Base-by-base conservation (phyloP, 768 basidiomycete species). In the Mycena vulgaris region DNA sequence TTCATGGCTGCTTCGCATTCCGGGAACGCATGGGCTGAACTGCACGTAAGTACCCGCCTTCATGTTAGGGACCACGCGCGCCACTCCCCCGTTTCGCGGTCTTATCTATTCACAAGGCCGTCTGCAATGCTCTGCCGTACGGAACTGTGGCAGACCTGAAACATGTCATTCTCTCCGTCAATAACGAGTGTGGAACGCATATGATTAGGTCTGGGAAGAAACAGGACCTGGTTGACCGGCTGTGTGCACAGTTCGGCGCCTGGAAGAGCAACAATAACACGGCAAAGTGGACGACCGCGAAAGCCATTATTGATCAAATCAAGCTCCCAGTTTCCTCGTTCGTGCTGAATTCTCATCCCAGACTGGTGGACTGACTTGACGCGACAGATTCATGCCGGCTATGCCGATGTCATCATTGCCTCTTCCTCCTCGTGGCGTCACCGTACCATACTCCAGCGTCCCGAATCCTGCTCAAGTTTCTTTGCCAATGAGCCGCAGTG, bases 221-320 rank as follows among this genome's bases (percentile, higher is more conserved):
- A 51, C 63, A 65, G 39, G 63, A 65, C 8, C 63, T 70, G n/a
- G 31, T 70, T 5, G 69, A 70, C 33, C 69, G 69, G 19, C 57
- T 70, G 40, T 39, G 51, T 5, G 31, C 17, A n/a, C 63, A 65
- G 31, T 62, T 70, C 56, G 35, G 45, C 31, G 42, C 57, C 30
- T 70, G 69, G 69, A 60, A 66, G 37, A 53, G 19, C 17, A 31
- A 13, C n/a, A 55, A 70, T 19, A 39, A 52, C 23, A 28, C 60
- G 2, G n/a, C 47, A 11, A 65, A 19, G 7, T 70, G 69, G 69
- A 59, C 3, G 16, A 16, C 21, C 1, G 59, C 63, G 4, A 70
- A 62, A 27, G 19, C 35, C 28, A 56, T 66, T 9, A 62, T 70
- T 27, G 69, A 61, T 8, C 25, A 11, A 39, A 3, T 40, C 10